Percentiles rank a stretch among this genome's conserved stretches.
Conservation (phyloP, 495 filamentous ascomycete species). For the Cryomyces antarcticus region DNA sequence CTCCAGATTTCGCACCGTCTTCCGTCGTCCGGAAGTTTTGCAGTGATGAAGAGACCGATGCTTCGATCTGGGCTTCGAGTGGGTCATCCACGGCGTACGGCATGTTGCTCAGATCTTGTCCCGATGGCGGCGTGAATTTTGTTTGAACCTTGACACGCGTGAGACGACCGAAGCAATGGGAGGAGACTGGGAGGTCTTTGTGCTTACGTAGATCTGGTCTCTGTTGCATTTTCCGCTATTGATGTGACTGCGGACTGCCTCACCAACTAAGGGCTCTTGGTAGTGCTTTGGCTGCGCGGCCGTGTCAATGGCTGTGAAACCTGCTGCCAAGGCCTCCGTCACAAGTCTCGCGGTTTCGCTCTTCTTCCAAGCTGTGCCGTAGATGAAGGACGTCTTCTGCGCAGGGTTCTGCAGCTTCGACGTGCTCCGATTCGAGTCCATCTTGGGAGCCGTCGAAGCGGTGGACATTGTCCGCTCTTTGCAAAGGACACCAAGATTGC, state of each 20-base stretch:
- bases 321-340: conserved; percentile 42
- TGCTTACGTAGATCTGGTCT: conserved; percentile 37
- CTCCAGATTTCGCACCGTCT: conserved; percentile 9
- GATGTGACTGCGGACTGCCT: conserved; percentile 39
- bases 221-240: conserved; percentile 34
- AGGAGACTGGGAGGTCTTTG: background rate
- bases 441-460: no score
- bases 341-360: conserved; percentile 45
- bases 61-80: conserved; percentile 39
- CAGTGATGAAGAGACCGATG: conserved; percentile 48
- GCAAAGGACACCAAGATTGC: no score
- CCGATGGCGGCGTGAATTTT: conserved; percentile 46
- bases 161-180: no score
- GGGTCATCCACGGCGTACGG: conserved; percentile 34
- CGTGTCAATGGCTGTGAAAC: conserved; percentile 60
- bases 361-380: conserved; percentile 84
- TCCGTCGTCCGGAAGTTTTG: conserved; percentile 30
- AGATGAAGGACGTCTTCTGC: conserved; percentile 21
- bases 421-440: no score
- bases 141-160: conserved; percentile 43
- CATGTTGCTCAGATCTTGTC: conserved; percentile 37
- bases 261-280: conserved; percentile 48
- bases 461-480: no score
- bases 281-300: conserved; percentile 68
- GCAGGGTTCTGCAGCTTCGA: no score